Evolutionary conservation across 805 yeast species (phyloP).

Genomic region (Candida sanyiensis): DNA sequence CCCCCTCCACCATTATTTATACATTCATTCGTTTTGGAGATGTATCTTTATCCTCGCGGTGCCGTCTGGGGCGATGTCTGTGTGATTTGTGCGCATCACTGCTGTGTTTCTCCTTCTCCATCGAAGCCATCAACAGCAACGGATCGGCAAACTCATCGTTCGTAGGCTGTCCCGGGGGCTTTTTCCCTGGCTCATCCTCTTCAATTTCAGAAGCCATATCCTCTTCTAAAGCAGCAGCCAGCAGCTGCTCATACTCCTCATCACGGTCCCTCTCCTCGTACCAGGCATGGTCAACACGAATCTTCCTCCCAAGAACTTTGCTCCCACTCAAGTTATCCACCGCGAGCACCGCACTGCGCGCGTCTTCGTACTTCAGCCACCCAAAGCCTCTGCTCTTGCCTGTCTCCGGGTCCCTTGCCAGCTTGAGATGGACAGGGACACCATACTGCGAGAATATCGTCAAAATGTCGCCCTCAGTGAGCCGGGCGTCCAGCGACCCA

Average conservation of each 20-base stretch:
- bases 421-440: conserved; percentile 67
- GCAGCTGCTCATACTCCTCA: conserved; percentile 37
- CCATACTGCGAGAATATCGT: conserved; percentile 87
- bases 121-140: conserved; percentile 17
- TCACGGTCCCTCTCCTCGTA: conserved; percentile 52
- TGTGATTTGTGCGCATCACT: too few relatives aligned
- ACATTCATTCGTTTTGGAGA: neutral
- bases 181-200: neutral
- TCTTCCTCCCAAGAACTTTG: conserved; percentile 40
- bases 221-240: conserved; percentile 27
- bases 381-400: conserved; percentile 74
- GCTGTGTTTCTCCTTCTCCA: conserved; percentile 1
- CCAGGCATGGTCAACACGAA: conserved; percentile 69
- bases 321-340: conserved; percentile 83
- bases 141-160: conserved; percentile 25
- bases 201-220: conserved; percentile 22
- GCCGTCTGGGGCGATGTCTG: conserved; percentile 3
- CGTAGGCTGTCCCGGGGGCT: neutral
- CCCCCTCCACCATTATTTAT: neutral
- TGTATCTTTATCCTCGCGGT: conserved; percentile 3
- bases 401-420: conserved; percentile 59
- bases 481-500: conserved; percentile 60
- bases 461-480: conserved; percentile 72
- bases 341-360: conserved; percentile 74
- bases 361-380: conserved; percentile 77